phyloP scores from a whole-genome alignment of 257 asterid species.

The Cordia subcordata region DNA sequence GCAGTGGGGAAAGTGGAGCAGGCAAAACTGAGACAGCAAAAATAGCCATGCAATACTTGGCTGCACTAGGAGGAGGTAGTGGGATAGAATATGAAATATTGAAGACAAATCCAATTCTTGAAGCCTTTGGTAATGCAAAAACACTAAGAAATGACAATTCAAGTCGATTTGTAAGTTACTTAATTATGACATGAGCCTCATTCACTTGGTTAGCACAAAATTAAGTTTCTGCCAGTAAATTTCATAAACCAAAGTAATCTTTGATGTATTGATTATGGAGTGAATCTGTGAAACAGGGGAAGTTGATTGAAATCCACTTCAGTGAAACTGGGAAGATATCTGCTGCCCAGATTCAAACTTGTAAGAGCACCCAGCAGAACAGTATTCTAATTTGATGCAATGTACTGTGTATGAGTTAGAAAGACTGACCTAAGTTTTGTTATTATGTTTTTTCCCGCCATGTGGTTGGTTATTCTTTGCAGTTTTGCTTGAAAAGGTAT shows the following conservation, averaged over 20 bases:
- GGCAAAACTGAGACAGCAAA: slow-evolving; percentile 99
- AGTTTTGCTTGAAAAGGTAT: slow-evolving; percentile 99
- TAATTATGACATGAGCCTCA: neutral
- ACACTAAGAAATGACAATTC: slow-evolving; percentile 80
- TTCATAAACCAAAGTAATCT: neutral
- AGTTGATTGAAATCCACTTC: slow-evolving; percentile 97
- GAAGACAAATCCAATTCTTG: slow-evolving; percentile 83
- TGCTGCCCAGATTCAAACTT: slow-evolving; percentile 92
- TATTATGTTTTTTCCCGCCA: slow-evolving; percentile 14
- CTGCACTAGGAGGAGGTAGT: slow-evolving; percentile 88
- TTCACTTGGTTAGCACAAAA: neutral
- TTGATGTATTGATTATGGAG: neutral
- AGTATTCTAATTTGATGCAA: neutral
- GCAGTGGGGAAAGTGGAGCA: slow-evolving; percentile 99
- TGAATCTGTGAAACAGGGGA: slow-evolving; percentile 52
- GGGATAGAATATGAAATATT: slow-evolving; percentile 82
- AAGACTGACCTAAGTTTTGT: slow-evolving; percentile 22
- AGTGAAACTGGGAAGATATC: slow-evolving; percentile 98
- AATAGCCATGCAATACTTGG: slow-evolving; percentile 99
- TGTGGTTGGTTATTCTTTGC: slow-evolving; percentile 17
- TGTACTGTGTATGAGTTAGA: neutral
- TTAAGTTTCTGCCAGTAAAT: neutral
- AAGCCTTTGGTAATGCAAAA: slow-evolving; percentile 91
- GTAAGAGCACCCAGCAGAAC: slow-evolving; percentile 40
- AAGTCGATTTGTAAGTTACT: slow-evolving; percentile 80